Evolutionary conservation across 768 basidiomycete species (phyloP), one percentile per base, ranked within the genome.

Genomic region (Botryobasidium botryosum): DNA sequence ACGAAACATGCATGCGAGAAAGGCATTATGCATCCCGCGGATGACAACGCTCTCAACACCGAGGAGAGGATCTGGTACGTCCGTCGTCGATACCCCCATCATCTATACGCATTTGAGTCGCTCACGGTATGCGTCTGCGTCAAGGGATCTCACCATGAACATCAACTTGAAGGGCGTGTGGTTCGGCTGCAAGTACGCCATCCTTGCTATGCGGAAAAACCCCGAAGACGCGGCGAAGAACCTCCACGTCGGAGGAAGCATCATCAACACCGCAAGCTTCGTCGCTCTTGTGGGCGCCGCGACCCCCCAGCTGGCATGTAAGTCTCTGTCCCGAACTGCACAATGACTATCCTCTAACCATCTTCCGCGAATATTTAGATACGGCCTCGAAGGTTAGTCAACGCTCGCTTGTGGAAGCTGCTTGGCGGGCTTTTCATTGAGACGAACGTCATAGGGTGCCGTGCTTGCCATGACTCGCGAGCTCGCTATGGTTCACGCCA

Each of bases 381-480:
- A 43, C 45, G 5, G 53, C 52, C 0, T 53, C 53, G 17, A 52
- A 85, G 40, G 41, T 44, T 13, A 33, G 24, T 35, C 21, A 17
- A 15, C 24, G 3, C 8, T 21, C 17, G 15, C 15, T 29, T 26
- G 28, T 13, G 5, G 29, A 20, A 20, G 23, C 32, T 15, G 25
- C 20, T 36, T 32, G 26, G 2, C n/a, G n/a, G n/a, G n/a, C n/a
- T n/a, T n/a, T n/a, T n/a, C n/a, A n/a, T n/a, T n/a, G n/a, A n/a
- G n/a, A n/a, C n/a, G n/a, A n/a, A n/a, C n/a, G 15, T 33, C 17
- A 26, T 27, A 46, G 78, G 92, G 94, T 51, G 94, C 79, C 26
- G 94, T 97, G n/a, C 76, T 99, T 37, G 85, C 94, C 3, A 91
- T 99, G 90, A 92, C 88, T 13, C 77, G 94, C 31, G 94, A 99